Evolutionary conservation across 2,329 filamentous ascomycete species (phyloP), one percentile per base, ranked within the genome.

Genomic region (Dactylellina leptospora): DNA sequence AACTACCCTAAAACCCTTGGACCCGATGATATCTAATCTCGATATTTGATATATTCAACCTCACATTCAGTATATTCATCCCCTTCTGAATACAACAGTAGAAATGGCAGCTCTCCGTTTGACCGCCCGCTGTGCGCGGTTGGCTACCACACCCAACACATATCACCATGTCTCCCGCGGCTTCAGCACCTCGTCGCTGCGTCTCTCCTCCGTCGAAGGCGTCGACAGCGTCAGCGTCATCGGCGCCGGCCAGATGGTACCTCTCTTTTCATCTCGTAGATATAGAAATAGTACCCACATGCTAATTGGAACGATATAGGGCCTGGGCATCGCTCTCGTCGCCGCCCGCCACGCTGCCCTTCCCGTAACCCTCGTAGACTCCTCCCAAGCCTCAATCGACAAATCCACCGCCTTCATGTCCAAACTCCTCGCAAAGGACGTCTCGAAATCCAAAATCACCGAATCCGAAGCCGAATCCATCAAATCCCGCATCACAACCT

Each of bases 181-280:
- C 40, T 71, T 71, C 44, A 54, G 27, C 13, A 56, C 58, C 11
- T 58, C 58, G n/a, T 47, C 66, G 1, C 23, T 71, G 4, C 59
- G 58, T 5, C 53, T 55, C 5, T 63, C 58, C 36, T 20, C 66
- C 11, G 66, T 71, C 25, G 58, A 71, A 18, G 66, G 66, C 22
- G 88, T 99, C 74, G 96, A 93, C 82, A 89, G 86, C 75, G 82
- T 99, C 42, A 95, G 93, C 78, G 93, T 99, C 53, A 85, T 99
- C 78, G 95, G 95, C 75, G 93, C 93, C 58, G 95, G 95, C 25
- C 95, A 97, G 80, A 97, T 97, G 93, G 93, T 96, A 81, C 78
- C n/a, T 84, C 28, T 36, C 50, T 51, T 38, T 5, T n/a, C 20
- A 10, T 53, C 42, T 10, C 50, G 3, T 25, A 33, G 23, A 13